Percentiles rank a stretch among this genome's conserved stretches.
These are phyloP conservation scores for Russula abietina DNA, from an alignment of 768 basidiomycete genomes.

Conservation along the genomic window DNA sequence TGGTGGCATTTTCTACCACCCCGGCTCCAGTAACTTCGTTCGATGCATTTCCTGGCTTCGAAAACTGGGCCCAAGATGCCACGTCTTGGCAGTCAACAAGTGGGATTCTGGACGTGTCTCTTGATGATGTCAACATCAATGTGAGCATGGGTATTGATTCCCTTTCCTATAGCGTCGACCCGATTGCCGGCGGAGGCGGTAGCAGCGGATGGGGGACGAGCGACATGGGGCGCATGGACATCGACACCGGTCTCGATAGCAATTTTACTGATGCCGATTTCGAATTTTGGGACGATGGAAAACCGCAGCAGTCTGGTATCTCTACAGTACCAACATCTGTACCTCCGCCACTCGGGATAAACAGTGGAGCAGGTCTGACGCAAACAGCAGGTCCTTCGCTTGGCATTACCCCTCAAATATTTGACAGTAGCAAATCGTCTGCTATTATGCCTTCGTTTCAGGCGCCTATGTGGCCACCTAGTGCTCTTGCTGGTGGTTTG, in stretches of 20 bases:
- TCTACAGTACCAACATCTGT: constrained; percentile 25
- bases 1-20: constrained; percentile 24
- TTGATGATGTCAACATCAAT: constrained; percentile 18
- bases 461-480: constrained; percentile 31
- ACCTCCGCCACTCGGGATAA: constrained; percentile 24
- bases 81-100: constrained; percentile 18
- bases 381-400: constrained; percentile 33
- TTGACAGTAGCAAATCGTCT: constrained; percentile 28
- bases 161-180: constrained; percentile 44
- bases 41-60: constrained; percentile 41
- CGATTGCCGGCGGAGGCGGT: constrained; percentile 32
- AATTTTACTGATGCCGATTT: constrained; percentile 83
- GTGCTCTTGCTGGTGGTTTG: constrained; percentile 23
- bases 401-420: constrained; percentile 33
- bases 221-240: constrained; percentile 30
- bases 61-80: constrained; percentile 32
- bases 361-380: constrained; percentile 26
- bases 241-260: constrained; percentile 30
- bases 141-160: constrained; percentile 36
- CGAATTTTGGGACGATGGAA: constrained; percentile 64
- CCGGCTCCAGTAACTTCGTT: constrained; percentile 26
- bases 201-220: constrained; percentile 26
- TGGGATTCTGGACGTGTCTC: constrained; percentile 19
- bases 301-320: constrained; percentile 35
- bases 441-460: constrained; percentile 31